Base-by-base conservation (phyloP, 768 basidiomycete species). In the Rhodotorula toruloides region DNA sequence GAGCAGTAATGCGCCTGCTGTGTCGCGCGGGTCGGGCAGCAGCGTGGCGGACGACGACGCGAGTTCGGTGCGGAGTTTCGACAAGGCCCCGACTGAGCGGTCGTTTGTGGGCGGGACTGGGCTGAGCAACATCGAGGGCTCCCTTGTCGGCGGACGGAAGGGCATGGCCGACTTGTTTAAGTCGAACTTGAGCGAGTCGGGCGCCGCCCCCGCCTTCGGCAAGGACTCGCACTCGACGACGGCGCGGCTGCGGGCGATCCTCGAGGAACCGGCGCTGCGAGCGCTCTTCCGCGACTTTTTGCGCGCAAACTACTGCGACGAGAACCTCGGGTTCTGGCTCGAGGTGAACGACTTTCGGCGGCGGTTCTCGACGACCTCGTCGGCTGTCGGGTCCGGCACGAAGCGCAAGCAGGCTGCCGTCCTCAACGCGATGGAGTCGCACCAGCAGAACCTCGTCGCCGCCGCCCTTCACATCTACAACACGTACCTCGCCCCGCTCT, bases 321-420 rank as follows among this genome's bases (percentile, higher is more conserved):
- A 99, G 81, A 99, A 99, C 77, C 80, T 99, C 71, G 87, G 88
- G 53, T 99, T 97, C 80, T 99, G 91, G 89, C 77, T 98, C 61
- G 96, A 99, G 75, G 93, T 97, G 5, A 84, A 91, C 76, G 96
- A 99, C 76, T 96, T 99, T 81, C 93, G 91, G 79, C 85, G 87
- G 74, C 88, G 92, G 76, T 99, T 99, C 80, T 86, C 85, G 75
- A 97, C 92, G 63, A 96, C 96, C 1, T 94, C 91, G 8, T 91
- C 86, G 73, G 93, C 92, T 19, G 85, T 88, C 64, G 79, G 79
- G 21, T 61, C 58, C 25, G 43, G 65, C 54, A 42, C 52, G 39
- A 67, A 64, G 47, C 65, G 65, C 34, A 61, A 63, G 42, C 68
- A 58, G 32, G 54, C 58, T 22, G 52, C 48, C 7, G 70, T 65